Conservation (phyloP, 345 rosid species). For the Brassica cretica region DNA sequence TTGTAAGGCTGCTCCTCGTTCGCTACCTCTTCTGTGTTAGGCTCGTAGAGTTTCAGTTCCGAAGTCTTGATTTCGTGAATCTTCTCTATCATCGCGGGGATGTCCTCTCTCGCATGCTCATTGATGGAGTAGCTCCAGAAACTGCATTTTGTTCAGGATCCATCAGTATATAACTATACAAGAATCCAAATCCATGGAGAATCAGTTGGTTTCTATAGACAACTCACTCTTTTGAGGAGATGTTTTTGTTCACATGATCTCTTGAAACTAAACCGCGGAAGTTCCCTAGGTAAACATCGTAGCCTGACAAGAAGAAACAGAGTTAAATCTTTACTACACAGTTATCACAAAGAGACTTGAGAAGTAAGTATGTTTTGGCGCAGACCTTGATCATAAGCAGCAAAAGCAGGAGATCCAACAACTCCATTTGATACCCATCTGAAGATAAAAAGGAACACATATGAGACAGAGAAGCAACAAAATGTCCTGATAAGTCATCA, state of each 20-base stretch:
- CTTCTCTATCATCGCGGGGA: slow-evolving; percentile 90
- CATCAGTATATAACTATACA: slow-evolving; percentile 3
- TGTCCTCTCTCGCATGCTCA: slow-evolving; percentile 86
- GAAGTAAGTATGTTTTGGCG: no score
- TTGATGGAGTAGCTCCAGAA: slow-evolving; percentile 91
- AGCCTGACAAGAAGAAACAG: slow-evolving; percentile 35
- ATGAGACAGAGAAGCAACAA: neutral
- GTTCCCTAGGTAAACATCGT: slow-evolving; percentile 90
- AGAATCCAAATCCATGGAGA: neutral
- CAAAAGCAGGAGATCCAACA: slow-evolving; percentile 98
- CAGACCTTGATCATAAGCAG: slow-evolving; percentile 87
- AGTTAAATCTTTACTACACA: neutral
- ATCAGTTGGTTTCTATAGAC: neutral
- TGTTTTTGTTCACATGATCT: slow-evolving; percentile 79
- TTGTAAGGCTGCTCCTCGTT: slow-evolving; percentile 1
- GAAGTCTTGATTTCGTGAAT: slow-evolving; percentile 76
- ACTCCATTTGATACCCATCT: slow-evolving; percentile 97
- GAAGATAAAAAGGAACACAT: slow-evolving; percentile 23
- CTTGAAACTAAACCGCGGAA: slow-evolving; percentile 90
- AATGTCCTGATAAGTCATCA: slow-evolving; percentile 1
- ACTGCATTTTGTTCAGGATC: slow-evolving; percentile 42
- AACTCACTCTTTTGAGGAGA: slow-evolving; percentile 76
- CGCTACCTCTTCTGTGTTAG: slow-evolving; percentile 52
- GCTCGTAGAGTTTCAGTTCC: slow-evolving; percentile 65
- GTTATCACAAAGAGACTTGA: neutral